phyloP scores from a whole-genome alignment of 176 grass and related monocot species.

The Carex parvula region DNA sequence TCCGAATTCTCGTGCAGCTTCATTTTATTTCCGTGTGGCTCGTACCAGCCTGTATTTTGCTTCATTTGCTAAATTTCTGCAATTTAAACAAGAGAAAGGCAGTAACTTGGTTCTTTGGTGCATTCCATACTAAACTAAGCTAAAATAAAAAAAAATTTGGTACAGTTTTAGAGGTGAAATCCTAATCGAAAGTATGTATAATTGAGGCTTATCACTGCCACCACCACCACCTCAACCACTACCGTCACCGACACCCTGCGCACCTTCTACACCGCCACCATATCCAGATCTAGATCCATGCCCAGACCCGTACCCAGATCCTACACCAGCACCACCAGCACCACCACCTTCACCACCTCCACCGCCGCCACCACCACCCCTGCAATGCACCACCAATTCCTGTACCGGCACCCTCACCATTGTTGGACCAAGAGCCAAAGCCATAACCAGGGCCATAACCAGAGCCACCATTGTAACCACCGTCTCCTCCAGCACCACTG shows the following conservation, averaged over 20 bases:
- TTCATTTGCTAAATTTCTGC: no score
- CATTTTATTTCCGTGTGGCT: no score
- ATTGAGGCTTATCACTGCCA: neutral
- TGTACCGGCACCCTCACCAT: slow-evolving; percentile 23
- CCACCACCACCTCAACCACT: slow-evolving; percentile 17
- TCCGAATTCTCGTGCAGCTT: no score
- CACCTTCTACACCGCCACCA: neutral
- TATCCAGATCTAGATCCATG: slow-evolving; percentile 15
- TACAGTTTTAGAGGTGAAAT: no score
- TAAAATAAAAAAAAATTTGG: no score
- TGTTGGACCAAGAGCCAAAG: slow-evolving; percentile 13
- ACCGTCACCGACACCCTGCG: neutral
- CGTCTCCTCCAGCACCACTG: neutral
- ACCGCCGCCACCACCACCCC: slow-evolving; percentile 10
- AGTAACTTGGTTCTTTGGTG: no score
- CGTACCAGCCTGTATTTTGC: no score
- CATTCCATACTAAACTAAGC: no score
- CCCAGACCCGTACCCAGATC: neutral
- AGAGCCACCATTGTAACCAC: neutral
- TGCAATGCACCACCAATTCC: neutral
- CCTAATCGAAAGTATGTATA: no score
- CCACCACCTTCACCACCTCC: slow-evolving; percentile 12
- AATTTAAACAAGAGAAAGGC: no score
- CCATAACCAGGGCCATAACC: no score
- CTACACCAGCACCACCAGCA: slow-evolving; percentile 9